Conservation (phyloP, 1,284 basidiomycete species). For the Trametes polyzona region DNA sequence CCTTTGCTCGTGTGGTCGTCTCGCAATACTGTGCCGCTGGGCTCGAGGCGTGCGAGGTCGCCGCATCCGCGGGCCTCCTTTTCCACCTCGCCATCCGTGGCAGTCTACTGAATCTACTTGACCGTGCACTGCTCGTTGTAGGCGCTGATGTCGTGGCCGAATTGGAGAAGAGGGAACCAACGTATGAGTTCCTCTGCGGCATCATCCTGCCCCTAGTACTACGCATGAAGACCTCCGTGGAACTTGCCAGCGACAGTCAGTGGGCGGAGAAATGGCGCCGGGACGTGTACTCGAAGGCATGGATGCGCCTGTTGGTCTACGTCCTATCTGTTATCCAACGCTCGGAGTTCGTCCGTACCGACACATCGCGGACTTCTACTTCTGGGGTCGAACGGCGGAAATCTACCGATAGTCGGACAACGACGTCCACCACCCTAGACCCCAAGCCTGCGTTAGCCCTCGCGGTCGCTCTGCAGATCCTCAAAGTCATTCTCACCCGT, state of each 20-base stretch:
- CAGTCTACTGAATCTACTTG: slow-evolving; percentile 57
- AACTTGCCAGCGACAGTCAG: slow-evolving; percentile 46
- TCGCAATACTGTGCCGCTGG: slow-evolving; percentile 62
- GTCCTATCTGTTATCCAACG: slow-evolving; percentile 53
- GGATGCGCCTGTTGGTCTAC: slow-evolving; percentile 70
- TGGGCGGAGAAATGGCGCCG: slow-evolving; percentile 51
- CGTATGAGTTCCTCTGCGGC: slow-evolving; percentile 60
- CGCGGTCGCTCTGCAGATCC: slow-evolving; percentile 63
- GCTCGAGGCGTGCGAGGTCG: slow-evolving; percentile 57
- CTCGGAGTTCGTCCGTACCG: slow-evolving; percentile 19
- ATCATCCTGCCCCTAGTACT: slow-evolving; percentile 68
- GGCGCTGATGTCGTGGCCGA: slow-evolving; percentile 60
- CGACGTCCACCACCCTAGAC: slow-evolving; percentile 22
- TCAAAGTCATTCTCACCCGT: slow-evolving; percentile 72
- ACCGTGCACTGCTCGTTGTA: slow-evolving; percentile 54
- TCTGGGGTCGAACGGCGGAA: slow-evolving; percentile 43
- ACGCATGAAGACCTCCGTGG: slow-evolving; percentile 53
- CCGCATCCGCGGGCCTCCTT: slow-evolving; percentile 55
- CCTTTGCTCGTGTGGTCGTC: slow-evolving; percentile 60
- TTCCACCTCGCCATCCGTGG: slow-evolving; percentile 53
- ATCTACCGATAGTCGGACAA: slow-evolving; percentile 43
- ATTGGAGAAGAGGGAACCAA: slow-evolving; percentile 58
- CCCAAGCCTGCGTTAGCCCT: slow-evolving; percentile 49
- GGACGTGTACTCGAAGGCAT: slow-evolving; percentile 51
- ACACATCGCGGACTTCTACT: slow-evolving; percentile 26